Evolutionary conservation across 2,329 filamentous ascomycete genomes (phyloP), one percentile per base, ranked within the genome.

Genomic region (Chaetomium sp.): DNA sequence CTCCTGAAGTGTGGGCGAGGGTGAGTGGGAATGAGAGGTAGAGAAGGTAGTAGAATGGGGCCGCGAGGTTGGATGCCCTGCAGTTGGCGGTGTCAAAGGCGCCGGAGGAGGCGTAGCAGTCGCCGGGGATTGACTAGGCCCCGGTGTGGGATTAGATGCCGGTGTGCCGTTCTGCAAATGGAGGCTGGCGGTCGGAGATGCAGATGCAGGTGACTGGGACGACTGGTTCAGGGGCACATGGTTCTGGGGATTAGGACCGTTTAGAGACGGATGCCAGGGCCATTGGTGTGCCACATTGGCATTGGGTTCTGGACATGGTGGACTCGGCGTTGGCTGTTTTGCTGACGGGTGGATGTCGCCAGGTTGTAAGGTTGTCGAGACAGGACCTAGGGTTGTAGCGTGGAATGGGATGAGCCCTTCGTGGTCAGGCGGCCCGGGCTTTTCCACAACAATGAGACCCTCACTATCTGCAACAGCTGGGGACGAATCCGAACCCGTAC

Each of bases 371-470:
- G 31, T 6, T n/a, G 16, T 3, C 12, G 29, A n/a, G 21, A n/a
- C 4, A 8, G 59, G 38, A 4, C 5, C n/a, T 13, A 25, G 33
- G n/a, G n/a, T n/a, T 16, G 19, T 27, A 13, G 8, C 19, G 4
- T 49, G 29, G 4, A 29, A 51, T 5, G 55, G 56, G 12, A 68
- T 67, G 8, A 68, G 38, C 1, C 67, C 67, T 51, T 68, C 63
- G 29, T 64, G 57, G 33, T 68, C 67, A 23, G 63, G 67, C 5
- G 63, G 60, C 1, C 19, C n/a, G 1, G 63, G 56, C 19, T 60
- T 65, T 29, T 67, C 65, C 16, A 67, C 58, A 23, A 57, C 49
- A 10, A 68, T 68, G 4, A 68, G 31, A 2, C 67, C 67, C 47
- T 61, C 60, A 4, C 51, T 62, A 19, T 63, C 57, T n/a, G 33